Conservation (phyloP, 2,329 filamentous ascomycete species). For the Hypoxylon sp. region DNA sequence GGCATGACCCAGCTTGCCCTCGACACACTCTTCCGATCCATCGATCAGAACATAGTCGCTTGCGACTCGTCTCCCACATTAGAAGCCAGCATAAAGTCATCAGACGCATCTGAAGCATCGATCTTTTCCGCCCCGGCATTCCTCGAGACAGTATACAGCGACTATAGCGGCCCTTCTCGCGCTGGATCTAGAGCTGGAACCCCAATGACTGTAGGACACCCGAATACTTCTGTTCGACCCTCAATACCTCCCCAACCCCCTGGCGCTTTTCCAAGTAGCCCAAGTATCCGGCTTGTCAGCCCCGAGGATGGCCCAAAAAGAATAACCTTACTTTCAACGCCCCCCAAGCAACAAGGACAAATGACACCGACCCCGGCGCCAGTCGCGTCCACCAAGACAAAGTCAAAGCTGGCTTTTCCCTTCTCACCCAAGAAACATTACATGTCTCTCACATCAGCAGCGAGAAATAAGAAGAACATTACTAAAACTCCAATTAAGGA, state of each 20-base stretch:
- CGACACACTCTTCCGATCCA: conserved; percentile 86
- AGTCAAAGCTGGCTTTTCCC: conserved; percentile 47
- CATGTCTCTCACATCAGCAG: conserved; percentile 57
- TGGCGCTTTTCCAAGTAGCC: conserved; percentile 46
- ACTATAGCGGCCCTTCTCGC: conserved; percentile 64
- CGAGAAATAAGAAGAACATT: conserved; percentile 55
- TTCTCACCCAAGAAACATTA: conserved; percentile 49
- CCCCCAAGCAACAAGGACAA: conserved; percentile 37
- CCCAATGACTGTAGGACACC: conserved; percentile 71
- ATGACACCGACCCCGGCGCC: conserved; percentile 18
- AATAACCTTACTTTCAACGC: conserved; percentile 41
- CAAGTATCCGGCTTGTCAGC: conserved; percentile 57
- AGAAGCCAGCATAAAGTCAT: conserved; percentile 76
- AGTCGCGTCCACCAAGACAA: conserved; percentile 35
- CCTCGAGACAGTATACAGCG: conserved; percentile 80
- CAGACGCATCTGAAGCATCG: conserved; percentile 83
- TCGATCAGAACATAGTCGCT: conserved; percentile 76
- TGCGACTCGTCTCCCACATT: conserved; percentile 64
- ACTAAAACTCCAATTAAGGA: conserved; percentile 61
- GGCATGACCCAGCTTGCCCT: conserved; percentile 92
- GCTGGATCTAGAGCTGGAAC: conserved; percentile 72
- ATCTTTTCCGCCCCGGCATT: conserved; percentile 79
- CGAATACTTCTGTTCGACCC: conserved; percentile 55
- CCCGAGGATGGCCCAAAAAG: conserved; percentile 41
- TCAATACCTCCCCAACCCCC: conserved; percentile 47